Base-by-base conservation (phyloP, 2,329 filamentous ascomycete species). In the Hypoxylon sp. region DNA sequence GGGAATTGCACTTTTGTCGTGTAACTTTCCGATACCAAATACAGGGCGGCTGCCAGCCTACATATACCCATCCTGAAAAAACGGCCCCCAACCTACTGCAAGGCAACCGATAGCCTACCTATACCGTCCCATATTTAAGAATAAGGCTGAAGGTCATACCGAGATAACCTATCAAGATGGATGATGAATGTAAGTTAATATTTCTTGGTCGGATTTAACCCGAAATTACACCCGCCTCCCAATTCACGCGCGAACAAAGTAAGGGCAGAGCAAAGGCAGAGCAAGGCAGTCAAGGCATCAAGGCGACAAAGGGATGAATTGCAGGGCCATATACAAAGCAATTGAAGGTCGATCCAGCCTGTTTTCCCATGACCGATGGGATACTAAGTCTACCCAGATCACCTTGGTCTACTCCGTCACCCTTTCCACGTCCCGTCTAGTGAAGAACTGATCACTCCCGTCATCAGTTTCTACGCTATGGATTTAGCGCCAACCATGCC, bases 181-280 rank as follows among this genome's bases (percentile, higher is more conserved):
- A 46, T 19, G 54, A 62, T 58, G 68, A 70, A 70, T 70, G 68
- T 70, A 68, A 70, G 68, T 70, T 48, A 9, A 63, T 54, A 46
- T 35, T 62, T 52, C 47, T 17, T n/a, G 19, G 33, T 46, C n/a
- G 44, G 44, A 35, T 42, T 64, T 26, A n/a, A 26, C 48, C 26
- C 17, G 22, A 47, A 46, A 39, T 19, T 48, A 19, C 19, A 26
- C n/a, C 47, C 11, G 17, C 47, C 48, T 50, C 8, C 26, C 19
- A 55, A 54, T 53, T 37, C 53, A 46, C 22, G 35, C 22, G 52
- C 37, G n/a, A 58, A 47, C 55, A 62, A 66, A 54, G 52, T 17
- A 47, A n/a, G 59, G 64, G 39, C 58, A 63, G 48, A 50, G 58
- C 53, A 67, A 67, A 19, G 51, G 63, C 59, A 42, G 47, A 39